phyloP scores from a whole-genome alignment of 2,329 filamentous ascomycete genomes.

The Phialophora verrucosa region DNA sequence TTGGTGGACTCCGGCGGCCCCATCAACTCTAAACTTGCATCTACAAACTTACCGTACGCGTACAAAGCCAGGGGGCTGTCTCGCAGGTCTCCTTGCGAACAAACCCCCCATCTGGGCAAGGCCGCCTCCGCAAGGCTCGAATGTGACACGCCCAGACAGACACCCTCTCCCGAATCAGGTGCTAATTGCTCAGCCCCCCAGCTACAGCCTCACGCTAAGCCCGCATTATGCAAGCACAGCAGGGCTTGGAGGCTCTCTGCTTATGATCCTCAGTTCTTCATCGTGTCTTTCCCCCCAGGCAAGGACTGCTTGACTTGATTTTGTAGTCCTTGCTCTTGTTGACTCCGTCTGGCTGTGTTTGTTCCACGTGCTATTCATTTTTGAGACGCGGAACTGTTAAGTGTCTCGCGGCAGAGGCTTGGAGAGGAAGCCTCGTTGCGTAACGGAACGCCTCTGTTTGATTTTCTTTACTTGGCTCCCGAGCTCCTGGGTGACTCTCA shows the following conservation, averaged over 20 bases:
- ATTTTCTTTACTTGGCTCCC: not conserved
- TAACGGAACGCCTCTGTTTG: not conserved
- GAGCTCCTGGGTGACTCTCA: not conserved
- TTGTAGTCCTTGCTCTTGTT: no score
- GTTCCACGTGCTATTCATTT: not conserved
- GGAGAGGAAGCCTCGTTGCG: not conserved
- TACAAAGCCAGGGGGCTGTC: not conserved
- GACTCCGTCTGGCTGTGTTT: not conserved
- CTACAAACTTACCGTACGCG: not conserved
- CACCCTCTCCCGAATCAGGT: not conserved
- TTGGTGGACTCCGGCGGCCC: no score
- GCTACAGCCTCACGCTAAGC: slow-evolving; percentile 28
- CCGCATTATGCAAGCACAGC: slow-evolving; percentile 1
- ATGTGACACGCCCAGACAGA: not conserved
- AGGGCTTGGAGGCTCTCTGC: not conserved
- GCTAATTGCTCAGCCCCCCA: slow-evolving; percentile 13
- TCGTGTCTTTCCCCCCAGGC: not conserved
- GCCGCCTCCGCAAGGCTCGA: not conserved
- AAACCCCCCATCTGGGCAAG: not conserved
- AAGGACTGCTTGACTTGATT: no score
- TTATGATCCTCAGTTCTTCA: not conserved
- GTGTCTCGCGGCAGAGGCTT: not conserved
- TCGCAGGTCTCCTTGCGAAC: not conserved
- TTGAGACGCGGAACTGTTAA: not conserved
- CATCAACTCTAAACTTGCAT: not conserved